Percentiles rank a stretch among this genome's conserved stretches.
These are phyloP conservation scores for Oryza punctata DNA, from an alignment of 176 grass and related monocot species.

Conservation along the genomic window DNA sequence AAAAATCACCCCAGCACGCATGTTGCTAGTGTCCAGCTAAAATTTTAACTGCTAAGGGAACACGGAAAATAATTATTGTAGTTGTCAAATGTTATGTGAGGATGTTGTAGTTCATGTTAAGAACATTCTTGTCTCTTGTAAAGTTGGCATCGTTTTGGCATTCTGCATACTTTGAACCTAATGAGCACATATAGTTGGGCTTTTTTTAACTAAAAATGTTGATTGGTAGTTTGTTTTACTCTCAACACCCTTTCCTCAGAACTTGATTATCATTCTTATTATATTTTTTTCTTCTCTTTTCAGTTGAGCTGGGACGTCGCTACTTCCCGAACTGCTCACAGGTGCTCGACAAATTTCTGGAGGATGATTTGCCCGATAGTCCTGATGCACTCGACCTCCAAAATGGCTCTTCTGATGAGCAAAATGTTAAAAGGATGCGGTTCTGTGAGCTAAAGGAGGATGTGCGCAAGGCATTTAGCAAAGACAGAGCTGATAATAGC, in stretches of 20 bases:
- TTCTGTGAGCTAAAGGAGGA: conserved; percentile 80
- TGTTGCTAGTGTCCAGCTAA: neutral
- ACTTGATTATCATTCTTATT: neutral
- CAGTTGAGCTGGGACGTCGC: conserved; percentile 82
- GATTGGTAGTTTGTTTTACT: too few relatives aligned
- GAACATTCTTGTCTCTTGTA: neutral
- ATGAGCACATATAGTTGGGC: neutral
- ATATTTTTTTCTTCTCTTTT: conserved; percentile 8
- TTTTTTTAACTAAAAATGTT: neutral
- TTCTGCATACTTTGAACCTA: conserved; percentile 2
- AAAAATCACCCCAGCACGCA: neutral
- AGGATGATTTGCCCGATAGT: conserved; percentile 56
- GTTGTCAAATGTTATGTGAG: neutral
- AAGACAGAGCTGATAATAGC: conserved; percentile 63
- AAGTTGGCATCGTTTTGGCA: neutral
- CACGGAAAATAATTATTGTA: neutral
- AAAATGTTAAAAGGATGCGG: conserved; percentile 70
- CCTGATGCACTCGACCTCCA: conserved; percentile 52
- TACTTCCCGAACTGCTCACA: conserved; percentile 91
- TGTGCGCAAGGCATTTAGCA: conserved; percentile 80
- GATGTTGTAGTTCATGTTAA: neutral
- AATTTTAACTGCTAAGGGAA: neutral
- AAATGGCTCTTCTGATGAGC: conserved; percentile 68
- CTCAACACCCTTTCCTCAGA: neutral
- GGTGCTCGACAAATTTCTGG: conserved; percentile 81